Base-by-base conservation (phyloP, 768 basidiomycete genomes). In the Suillus sp. region DNA sequence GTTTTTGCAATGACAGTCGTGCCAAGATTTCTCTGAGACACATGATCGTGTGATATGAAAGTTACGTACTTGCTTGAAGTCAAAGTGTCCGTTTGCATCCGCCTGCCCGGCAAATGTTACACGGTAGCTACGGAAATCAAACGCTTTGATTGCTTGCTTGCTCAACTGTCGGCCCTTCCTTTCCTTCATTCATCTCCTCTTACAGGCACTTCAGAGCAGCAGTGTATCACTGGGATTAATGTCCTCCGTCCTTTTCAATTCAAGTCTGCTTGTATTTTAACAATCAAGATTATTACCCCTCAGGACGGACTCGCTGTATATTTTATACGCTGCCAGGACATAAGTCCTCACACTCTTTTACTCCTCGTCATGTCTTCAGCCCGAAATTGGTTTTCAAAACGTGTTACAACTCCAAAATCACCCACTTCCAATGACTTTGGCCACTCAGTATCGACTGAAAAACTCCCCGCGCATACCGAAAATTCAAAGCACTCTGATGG, bases 301-400 rank as follows among this genome's bases (percentile, higher is more conserved):
- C 62, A 47, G 32, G 27, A 63, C 58, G 10, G 25, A 62, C 25
- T 22, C 60, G 20, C 43, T 65, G 63, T 65, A 64, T 42, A 37
- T 38, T 37, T 37, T 20, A 53, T 38, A 56, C 38, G 18, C 56
- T 50, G 38, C 25, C 25, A 40, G 56, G 37, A 38, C 25, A 57
- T 57, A 57, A 57, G 56, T 25, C 38, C 38, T 40, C 64, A 61
- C 38, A 34, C 30, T 30, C 60, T 11, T 56, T 45, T 47, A 38
- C 32, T 32, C n/a, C 27, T 35, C 67, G 20, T 60, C 62, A 71
- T 73, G 69, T 67, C 68, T 37, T 66, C 68, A 47, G 50, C 68
- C 5, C 37, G 64, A 34, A 77, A 80, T 45, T 66, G 74, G 62
- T 71, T 78, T 60, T 69, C 79, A 25, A 71, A 69, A 56, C 64